Percentiles rank a stretch among this genome's conserved stretches.
Conservation (phyloP, 1,284 basidiomycete species). For the Pseudozyma hubeiensis region DNA sequence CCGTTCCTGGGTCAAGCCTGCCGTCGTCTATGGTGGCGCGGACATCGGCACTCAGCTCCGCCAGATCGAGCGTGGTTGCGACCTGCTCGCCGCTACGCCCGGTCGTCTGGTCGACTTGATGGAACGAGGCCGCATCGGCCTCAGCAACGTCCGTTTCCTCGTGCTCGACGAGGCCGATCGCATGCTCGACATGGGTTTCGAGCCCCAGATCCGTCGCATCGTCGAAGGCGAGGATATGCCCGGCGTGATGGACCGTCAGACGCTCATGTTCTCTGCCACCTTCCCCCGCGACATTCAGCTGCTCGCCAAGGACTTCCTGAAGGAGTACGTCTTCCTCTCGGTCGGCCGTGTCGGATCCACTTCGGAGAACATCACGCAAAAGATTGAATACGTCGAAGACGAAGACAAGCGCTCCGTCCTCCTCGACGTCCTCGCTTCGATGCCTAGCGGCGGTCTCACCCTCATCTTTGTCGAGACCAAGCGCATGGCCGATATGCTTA, state of each 20-base stretch:
- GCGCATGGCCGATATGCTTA: conserved; percentile 97
- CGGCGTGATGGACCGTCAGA: conserved; percentile 88
- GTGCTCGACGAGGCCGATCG: conserved; percentile 99
- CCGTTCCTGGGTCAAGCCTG: conserved; percentile 98
- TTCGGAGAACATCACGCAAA: conserved; percentile 99
- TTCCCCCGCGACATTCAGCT: conserved; percentile 99
- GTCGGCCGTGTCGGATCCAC: conserved; percentile 98
- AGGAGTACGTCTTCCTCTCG: conserved; percentile 92
- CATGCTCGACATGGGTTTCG: conserved; percentile 99
- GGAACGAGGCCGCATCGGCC: conserved; percentile 94
- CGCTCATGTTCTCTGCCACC: conserved; percentile 99
- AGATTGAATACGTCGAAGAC: conserved; percentile 97
- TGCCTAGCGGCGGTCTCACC: conserved; percentile 80
- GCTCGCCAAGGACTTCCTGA: conserved; percentile 88
- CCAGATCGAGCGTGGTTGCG: conserved; percentile 94
- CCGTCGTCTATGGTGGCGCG: conserved; percentile 98
- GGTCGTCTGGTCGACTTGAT: conserved; percentile 98
- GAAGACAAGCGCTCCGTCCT: conserved; percentile 95
- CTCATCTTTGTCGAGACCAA: conserved; percentile 99
- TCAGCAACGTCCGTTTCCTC: conserved; percentile 96
- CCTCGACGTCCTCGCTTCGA: conserved; percentile 89
- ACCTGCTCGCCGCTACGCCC: conserved; percentile 96
- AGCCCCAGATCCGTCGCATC: conserved; percentile 98
- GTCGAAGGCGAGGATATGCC: conserved; percentile 99
- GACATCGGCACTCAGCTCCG: conserved; percentile 96